A percentile compares a stretch with the other conserved stretches of the same genome.
phyloP scores from a whole-genome alignment of 768 basidiomycete species.

The Tremella yokohamensis region DNA sequence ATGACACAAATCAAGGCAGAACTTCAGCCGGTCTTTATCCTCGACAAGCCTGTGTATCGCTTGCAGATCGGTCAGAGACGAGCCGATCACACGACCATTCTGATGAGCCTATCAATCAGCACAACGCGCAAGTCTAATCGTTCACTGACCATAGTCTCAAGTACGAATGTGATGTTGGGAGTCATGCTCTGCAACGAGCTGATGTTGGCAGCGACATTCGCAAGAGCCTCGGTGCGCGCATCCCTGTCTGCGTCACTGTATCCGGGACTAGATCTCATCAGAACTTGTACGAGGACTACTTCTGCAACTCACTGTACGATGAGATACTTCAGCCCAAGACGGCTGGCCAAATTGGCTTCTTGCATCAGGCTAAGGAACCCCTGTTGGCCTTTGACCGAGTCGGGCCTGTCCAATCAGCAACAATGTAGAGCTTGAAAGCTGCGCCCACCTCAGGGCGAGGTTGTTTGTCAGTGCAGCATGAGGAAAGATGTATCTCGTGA shows the following conservation, averaged over 20 bases:
- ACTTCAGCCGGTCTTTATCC: background rate
- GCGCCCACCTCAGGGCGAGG: background rate
- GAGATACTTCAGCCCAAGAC: conserved; percentile 2
- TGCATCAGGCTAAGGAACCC: background rate
- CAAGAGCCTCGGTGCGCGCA: background rate
- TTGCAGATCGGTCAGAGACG: background rate
- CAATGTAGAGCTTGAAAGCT: background rate
- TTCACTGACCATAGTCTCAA: conserved; percentile 3
- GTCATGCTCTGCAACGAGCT: background rate
- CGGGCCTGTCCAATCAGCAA: background rate
- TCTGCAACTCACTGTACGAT: background rate
- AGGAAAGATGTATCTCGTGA: conserved; percentile 1
- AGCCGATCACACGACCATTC: conserved; percentile 1
- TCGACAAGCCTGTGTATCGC: background rate
- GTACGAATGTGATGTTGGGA: background rate
- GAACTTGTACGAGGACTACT: background rate
- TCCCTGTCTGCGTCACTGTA: background rate
- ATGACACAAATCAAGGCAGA: conserved; percentile 2
- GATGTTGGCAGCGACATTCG: conserved; percentile 1
- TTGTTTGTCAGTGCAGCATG: conserved; percentile 1
- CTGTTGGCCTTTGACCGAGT: conserved; percentile 1
- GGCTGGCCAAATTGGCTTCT: background rate
- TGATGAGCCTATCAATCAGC: background rate
- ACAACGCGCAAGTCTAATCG: background rate
- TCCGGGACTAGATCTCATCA: background rate